Evolutionary conservation across 2,329 filamentous ascomycete species (phyloP).

Genomic region (Thermoascus crustaceus): DNA sequence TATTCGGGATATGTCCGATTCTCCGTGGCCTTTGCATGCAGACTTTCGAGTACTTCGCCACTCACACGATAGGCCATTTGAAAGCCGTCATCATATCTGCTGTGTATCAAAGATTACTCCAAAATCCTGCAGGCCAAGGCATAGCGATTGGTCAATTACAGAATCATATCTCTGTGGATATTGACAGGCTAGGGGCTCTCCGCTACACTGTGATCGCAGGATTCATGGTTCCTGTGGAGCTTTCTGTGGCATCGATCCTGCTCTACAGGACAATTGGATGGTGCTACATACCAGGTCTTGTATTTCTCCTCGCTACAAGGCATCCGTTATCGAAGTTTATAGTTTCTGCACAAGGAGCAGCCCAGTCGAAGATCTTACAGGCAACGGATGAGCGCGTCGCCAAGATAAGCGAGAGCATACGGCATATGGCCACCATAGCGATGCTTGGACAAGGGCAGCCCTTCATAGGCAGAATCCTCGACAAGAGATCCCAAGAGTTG

Average conservation of each 20-base stretch:
- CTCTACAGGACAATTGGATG: slow-evolving; percentile 8
- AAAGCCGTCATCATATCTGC: slow-evolving; percentile 8
- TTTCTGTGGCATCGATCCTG: slow-evolving; percentile 5
- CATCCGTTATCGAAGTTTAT: slow-evolving; percentile 8
- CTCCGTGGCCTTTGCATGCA: slow-evolving; percentile 11
- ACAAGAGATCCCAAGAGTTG: slow-evolving; percentile 5
- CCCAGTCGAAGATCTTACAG: slow-evolving; percentile 7
- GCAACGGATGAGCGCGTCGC: slow-evolving; percentile 7
- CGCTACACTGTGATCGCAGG: slow-evolving; percentile 8
- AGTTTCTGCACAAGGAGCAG: slow-evolving; percentile 5
- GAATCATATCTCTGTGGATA: slow-evolving; percentile 9
- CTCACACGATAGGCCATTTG: slow-evolving; percentile 9
- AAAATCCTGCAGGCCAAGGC: neutral
- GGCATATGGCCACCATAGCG: slow-evolving; percentile 7
- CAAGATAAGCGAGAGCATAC: slow-evolving; percentile 8
- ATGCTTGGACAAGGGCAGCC: slow-evolving; percentile 8
- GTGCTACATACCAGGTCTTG: slow-evolving; percentile 9
- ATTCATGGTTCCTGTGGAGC: slow-evolving; percentile 10
- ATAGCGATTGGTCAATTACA: slow-evolving; percentile 8
- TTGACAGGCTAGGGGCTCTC: slow-evolving; percentile 9
- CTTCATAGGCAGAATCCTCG: slow-evolving; percentile 7
- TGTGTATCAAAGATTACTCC: slow-evolving; percentile 6
- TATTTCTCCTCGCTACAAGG: slow-evolving; percentile 8
- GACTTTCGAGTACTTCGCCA: slow-evolving; percentile 10
- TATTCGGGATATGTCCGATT: slow-evolving; percentile 7